Evolutionary conservation across 106 monocot genomes (phyloP).

Genomic region (Dioscorea alata): DNA sequence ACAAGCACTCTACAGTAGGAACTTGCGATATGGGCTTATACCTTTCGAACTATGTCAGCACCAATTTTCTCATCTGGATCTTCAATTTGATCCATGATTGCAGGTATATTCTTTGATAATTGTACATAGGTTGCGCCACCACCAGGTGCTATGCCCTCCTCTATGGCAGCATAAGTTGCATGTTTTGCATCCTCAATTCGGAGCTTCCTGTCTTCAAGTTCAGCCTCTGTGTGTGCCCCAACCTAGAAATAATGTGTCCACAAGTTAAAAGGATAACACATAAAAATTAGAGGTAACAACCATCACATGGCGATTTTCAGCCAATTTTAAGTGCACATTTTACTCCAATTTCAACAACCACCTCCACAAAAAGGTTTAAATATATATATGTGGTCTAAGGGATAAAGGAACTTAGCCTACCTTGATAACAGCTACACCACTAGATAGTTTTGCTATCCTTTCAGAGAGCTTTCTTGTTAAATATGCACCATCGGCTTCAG

Average conservation of each 20-base stretch:
- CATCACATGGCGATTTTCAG: too few species aligned
- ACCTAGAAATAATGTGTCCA: constrained; percentile 47
- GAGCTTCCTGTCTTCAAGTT: constrained; percentile 89
- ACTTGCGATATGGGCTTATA: background rate
- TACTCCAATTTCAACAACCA: too few species aligned
- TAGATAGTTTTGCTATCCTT: constrained; percentile 85
- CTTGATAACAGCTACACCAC: constrained; percentile 94
- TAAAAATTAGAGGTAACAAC: too few species aligned
- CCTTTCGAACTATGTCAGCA: constrained; percentile 81
- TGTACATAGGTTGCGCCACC: constrained; percentile 87
- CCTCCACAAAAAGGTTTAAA: too few species aligned
- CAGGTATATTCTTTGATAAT: constrained; percentile 68
- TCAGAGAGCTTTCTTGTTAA: constrained; percentile 73
- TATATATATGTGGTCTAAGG: too few species aligned
- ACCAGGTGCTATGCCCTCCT: constrained; percentile 90
- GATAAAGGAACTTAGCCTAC: constrained; percentile 14
- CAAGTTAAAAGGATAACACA: too few species aligned
- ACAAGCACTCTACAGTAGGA: too few species aligned
- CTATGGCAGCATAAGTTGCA: constrained; percentile 91
- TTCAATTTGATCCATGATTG: constrained; percentile 40
- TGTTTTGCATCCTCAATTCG: constrained; percentile 96
- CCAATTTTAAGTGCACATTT: too few species aligned
- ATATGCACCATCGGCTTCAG: constrained; percentile 52
- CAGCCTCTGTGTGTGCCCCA: constrained; percentile 83
- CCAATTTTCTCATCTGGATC: constrained; percentile 89